Conservation (phyloP, 768 basidiomycete species). For the Trametes cinnabarina region DNA sequence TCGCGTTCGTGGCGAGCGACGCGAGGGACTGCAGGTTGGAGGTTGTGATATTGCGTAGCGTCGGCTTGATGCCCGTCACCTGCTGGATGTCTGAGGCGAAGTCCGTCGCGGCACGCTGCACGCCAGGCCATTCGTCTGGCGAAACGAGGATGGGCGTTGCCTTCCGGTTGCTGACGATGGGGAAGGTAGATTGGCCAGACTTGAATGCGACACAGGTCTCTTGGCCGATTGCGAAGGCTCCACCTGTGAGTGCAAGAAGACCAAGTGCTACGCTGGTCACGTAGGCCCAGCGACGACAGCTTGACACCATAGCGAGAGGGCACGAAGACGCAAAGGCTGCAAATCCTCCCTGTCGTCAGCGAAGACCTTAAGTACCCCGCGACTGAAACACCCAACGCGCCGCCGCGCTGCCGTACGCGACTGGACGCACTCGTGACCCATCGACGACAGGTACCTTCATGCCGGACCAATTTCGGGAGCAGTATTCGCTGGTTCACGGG, state of each 20-base stretch:
- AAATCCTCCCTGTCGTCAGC: not conserved
- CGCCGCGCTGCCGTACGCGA: slow-evolving; percentile 1
- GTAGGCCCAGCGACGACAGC: slow-evolving; percentile 5
- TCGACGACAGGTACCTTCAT: not conserved
- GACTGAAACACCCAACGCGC: not conserved
- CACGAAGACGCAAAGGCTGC: not conserved
- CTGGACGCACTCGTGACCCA: not conserved
- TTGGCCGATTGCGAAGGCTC: slow-evolving; percentile 47
- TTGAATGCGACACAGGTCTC: slow-evolving; percentile 46
- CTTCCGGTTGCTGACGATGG: slow-evolving; percentile 43
- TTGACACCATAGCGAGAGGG: not conserved
- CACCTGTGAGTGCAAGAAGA: slow-evolving; percentile 16
- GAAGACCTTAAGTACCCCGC: not conserved
- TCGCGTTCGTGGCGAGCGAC: slow-evolving; percentile 33
- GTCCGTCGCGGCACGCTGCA: slow-evolving; percentile 57
- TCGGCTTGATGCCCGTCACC: slow-evolving; percentile 54
- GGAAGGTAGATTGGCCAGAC: slow-evolving; percentile 34
- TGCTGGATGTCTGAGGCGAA: slow-evolving; percentile 61
- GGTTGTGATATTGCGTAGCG: slow-evolving; percentile 48
- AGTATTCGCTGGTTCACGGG: not conserved
- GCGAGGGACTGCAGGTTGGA: slow-evolving; percentile 24
- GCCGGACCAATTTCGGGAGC: slow-evolving; percentile 9
- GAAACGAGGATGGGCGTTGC: slow-evolving; percentile 52
- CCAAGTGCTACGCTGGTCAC: slow-evolving; percentile 9
- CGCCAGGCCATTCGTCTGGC: slow-evolving; percentile 60